Conservation (phyloP, 129 eudicot genomes). For the Scalesia atractyloides region DNA sequence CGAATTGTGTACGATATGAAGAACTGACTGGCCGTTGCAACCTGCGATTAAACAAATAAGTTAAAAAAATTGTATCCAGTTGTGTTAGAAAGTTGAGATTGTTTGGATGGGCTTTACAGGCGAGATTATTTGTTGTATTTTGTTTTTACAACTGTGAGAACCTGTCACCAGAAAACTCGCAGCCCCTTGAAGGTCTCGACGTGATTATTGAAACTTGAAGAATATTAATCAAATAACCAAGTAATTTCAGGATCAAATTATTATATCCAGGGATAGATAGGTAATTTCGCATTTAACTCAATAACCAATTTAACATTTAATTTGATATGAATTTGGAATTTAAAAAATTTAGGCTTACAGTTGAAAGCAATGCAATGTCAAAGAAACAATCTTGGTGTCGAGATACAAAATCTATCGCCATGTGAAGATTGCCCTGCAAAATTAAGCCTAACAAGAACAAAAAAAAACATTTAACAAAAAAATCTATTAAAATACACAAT, state of each 20-base stretch:
- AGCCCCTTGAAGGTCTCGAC: background rate
- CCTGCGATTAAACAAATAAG: slow-evolving; percentile 48
- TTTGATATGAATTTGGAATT: background rate
- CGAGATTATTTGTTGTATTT: no score
- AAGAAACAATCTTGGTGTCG: slow-evolving; percentile 82
- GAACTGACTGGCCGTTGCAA: slow-evolving; percentile 95
- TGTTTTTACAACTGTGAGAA: no score
- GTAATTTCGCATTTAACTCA: background rate
- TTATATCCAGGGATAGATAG: background rate
- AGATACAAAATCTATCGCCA: slow-evolving; percentile 79
- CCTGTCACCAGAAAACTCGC: no score
- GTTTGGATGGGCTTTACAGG: background rate
- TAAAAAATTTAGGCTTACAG: slow-evolving; percentile 48
- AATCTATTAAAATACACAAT: background rate
- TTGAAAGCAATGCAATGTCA: slow-evolving; percentile 80
- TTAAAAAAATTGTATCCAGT: background rate
- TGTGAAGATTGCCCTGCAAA: slow-evolving; percentile 77
- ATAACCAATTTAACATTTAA: background rate
- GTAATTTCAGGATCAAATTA: no score
- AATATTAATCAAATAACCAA: background rate
- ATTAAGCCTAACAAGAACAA: slow-evolving; percentile 55
- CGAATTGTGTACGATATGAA: slow-evolving; percentile 95
- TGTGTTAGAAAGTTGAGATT: background rate
- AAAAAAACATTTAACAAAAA: background rate
- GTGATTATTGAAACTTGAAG: background rate